Evolutionary conservation across 306 rosid species (phyloP).

Genomic region (Prunus padus): DNA sequence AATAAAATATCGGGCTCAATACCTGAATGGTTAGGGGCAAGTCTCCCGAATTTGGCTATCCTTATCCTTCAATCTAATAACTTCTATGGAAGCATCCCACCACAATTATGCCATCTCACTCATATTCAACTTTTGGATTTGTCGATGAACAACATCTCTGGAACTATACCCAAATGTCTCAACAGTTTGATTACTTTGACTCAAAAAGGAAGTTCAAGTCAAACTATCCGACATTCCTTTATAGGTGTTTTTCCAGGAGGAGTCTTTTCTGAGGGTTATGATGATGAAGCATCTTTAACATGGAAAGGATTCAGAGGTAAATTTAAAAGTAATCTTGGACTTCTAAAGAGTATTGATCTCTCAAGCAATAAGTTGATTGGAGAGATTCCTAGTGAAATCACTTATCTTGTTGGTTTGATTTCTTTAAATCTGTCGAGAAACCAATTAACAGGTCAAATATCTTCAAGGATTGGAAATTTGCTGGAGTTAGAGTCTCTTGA

Average conservation of each 20-base stretch:
- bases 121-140: background rate
- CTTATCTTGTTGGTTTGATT: background rate
- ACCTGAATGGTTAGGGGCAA: slow-evolving; percentile 14
- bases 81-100: slow-evolving; percentile 2
- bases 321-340: background rate
- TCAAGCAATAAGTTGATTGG: background rate
- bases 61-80: slow-evolving; percentile 7
- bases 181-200: background rate
- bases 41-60: background rate
- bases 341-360: background rate
- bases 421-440: slow-evolving; percentile 14
- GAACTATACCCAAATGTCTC: slow-evolving; percentile 22
- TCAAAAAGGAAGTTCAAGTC: background rate
- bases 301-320: background rate
- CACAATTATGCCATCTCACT: background rate
- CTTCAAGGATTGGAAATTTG: slow-evolving; percentile 20
- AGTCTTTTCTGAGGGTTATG: too few relatives aligned
- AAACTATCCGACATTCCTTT: background rate
- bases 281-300: background rate
- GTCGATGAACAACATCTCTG: background rate
- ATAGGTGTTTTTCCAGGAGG: too few relatives aligned
- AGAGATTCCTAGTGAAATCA: background rate
- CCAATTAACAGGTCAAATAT: slow-evolving; percentile 29
- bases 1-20: background rate
- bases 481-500: background rate